Conservation (phyloP, 768 basidiomycete species). For the Tylopilus rubrobrunneus region DNA sequence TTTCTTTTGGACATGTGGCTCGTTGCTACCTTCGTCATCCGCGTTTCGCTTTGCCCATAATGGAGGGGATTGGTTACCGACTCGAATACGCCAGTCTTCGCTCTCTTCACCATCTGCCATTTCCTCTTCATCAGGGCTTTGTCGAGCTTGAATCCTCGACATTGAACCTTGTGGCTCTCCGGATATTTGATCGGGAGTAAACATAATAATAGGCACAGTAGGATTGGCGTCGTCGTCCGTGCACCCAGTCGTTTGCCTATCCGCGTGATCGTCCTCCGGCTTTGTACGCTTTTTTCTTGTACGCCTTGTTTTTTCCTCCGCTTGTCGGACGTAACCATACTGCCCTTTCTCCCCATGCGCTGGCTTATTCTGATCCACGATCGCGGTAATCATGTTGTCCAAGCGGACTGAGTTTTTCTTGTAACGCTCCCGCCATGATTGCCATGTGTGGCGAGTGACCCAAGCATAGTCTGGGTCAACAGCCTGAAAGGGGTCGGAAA, state of each 20-base stretch:
- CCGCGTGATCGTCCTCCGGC: constrained; percentile 25
- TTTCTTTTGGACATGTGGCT: constrained; percentile 38
- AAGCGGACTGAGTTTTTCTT: constrained; percentile 75
- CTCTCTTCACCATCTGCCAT: constrained; percentile 56
- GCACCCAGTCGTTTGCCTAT: constrained; percentile 13
- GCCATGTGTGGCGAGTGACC: constrained; percentile 84
- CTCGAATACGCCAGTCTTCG: constrained; percentile 63
- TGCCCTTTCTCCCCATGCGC: constrained; percentile 73
- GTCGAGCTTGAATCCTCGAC: constrained; percentile 27
- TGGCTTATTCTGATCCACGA: constrained; percentile 70
- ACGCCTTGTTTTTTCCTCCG: constrained; percentile 67
- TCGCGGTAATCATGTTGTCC: constrained; percentile 56
- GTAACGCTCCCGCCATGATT: constrained; percentile 86
- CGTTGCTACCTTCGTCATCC: constrained; percentile 35
- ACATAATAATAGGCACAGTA: constrained; percentile 25
- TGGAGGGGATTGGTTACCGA: constrained; percentile 62
- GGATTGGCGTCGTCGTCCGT: constrained; percentile 7
- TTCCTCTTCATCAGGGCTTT: constrained; percentile 59
- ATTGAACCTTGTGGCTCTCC: constrained; percentile 27
- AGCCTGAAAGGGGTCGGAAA: constrained; percentile 36
- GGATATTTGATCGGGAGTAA: constrained; percentile 21
- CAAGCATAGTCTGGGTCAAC: constrained; percentile 70
- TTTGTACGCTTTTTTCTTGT: constrained; percentile 45
- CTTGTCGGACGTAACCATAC: constrained; percentile 74
- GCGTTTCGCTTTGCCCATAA: constrained; percentile 63